A percentile compares a stretch with the other conserved stretches of the same genome.
Evolutionary conservation across 129 eudicot genomes (phyloP).

Genomic region (Ambrosia trifida): DNA sequence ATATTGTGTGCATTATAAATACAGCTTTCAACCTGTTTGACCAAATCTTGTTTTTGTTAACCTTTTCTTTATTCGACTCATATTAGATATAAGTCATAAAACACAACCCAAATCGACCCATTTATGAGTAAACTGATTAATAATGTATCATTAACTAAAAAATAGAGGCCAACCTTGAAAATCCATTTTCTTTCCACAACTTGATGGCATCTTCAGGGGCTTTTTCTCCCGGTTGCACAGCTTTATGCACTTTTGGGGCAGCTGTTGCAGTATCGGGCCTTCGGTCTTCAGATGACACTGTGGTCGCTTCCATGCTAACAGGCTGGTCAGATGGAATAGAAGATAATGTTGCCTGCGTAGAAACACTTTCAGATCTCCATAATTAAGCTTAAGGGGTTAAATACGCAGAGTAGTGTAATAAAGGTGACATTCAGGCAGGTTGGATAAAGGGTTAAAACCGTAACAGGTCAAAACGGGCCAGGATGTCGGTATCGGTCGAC

Average conservation of each 20-base stretch:
- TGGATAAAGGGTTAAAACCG: neutral
- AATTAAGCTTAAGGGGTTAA: neutral
- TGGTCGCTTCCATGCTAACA: constrained; percentile 48
- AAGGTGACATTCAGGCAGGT: neutral
- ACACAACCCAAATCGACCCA: constrained; percentile 3
- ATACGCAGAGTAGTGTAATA: neutral
- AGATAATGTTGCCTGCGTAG: constrained; percentile 41
- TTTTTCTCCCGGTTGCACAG: constrained; percentile 70
- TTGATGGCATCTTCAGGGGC: constrained; percentile 62
- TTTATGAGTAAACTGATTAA: neutral
- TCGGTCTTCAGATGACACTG: constrained; percentile 16
- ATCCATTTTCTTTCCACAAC: constrained; percentile 84
- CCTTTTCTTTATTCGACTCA: neutral
- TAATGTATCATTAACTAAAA: neutral
- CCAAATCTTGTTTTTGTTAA: neutral
- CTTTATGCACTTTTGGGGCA: constrained; percentile 45
- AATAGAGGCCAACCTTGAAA: constrained; percentile 64
- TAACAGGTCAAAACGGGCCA: neutral
- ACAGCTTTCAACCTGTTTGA: neutral
- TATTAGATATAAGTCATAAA: neutral
- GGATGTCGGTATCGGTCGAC: neutral
- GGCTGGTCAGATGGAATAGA: constrained; percentile 30
- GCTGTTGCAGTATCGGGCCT: constrained; percentile 12
- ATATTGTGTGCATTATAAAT: neutral
- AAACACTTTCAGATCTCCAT: constrained; percentile 8